phyloP scores from a whole-genome alignment of 352 stramenopile genomes.

The Phytophthora agathidicida region DNA sequence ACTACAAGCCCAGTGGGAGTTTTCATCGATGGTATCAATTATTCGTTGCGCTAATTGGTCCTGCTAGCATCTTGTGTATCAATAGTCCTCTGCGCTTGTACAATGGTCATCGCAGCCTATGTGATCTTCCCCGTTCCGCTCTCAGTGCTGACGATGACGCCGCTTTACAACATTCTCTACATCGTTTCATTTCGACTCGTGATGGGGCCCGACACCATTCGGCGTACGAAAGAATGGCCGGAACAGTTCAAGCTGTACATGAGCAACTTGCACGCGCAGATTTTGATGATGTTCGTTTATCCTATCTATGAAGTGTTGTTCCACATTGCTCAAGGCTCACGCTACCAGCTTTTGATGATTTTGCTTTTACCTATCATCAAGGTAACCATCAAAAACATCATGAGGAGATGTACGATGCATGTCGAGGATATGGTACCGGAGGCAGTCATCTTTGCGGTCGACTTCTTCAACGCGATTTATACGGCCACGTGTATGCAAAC shows the following conservation, averaged over 20 bases:
- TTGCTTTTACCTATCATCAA: constrained; percentile 27
- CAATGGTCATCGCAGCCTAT: constrained; percentile 10
- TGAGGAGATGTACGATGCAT: not conserved
- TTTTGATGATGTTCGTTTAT: constrained; percentile 13
- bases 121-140: constrained; percentile 22
- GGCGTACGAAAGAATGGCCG: not conserved
- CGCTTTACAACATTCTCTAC: constrained; percentile 7
- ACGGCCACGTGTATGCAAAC: constrained; percentile 11
- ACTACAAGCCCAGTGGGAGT: not conserved
- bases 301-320: constrained; percentile 11
- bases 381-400: constrained; percentile 12
- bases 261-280: not conserved
- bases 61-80: constrained; percentile 5
- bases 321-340: not conserved
- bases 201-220: not conserved
- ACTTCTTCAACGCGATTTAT: constrained; percentile 19
- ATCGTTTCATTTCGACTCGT: not conserved
- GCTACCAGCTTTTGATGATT: constrained; percentile 5
- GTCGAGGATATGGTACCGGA: constrained; percentile 11
- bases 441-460: constrained; percentile 6
- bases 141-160: constrained; percentile 7
- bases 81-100: not conserved
- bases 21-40: constrained; percentile 5
- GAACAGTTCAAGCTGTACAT: constrained; percentile 4
- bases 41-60: constrained; percentile 7